These are phyloP conservation scores for Alternaria brassicicola DNA, from an alignment of 2,329 filamentous ascomycete species.

Conservation along the genomic window DNA sequence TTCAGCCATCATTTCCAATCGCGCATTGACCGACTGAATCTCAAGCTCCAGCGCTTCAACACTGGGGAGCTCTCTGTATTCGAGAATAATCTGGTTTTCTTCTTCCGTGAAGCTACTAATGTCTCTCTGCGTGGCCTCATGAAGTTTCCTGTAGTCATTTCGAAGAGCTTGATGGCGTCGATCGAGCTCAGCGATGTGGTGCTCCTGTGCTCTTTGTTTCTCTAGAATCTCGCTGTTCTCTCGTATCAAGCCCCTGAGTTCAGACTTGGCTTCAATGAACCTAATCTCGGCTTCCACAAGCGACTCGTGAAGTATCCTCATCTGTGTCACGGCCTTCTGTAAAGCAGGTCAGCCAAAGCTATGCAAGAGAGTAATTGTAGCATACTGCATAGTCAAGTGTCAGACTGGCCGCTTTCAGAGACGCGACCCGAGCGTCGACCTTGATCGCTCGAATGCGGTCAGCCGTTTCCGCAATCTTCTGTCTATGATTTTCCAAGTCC, in stretches of 20 bases:
- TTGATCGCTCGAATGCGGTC: conserved; percentile 59
- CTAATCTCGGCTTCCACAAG: conserved; percentile 73
- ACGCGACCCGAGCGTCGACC: conserved; percentile 40
- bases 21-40: conserved; percentile 74
- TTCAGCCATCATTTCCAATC: conserved; percentile 79
- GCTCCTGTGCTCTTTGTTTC: conserved; percentile 43
- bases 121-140: conserved; percentile 22
- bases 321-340: conserved; percentile 64
- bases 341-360: conserved; percentile 19
- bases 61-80: conserved; percentile 25
- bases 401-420: conserved; percentile 48
- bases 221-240: conserved; percentile 58
- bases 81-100: conserved; percentile 28
- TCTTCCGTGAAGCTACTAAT: conserved; percentile 32
- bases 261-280: conserved; percentile 81
- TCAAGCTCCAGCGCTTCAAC: conserved; percentile 71
- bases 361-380: background rate
- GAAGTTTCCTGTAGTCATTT: conserved; percentile 20
- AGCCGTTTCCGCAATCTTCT: conserved; percentile 52
- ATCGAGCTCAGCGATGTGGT: conserved; percentile 25
- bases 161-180: conserved; percentile 14
- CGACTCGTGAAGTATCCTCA: conserved; percentile 67
- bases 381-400: conserved; percentile 63
- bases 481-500: conserved; percentile 53
- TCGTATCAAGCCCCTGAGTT: conserved; percentile 70